phyloP scores from a whole-genome alignment of 176 grass and related monocot species.

The bread wheat (Triticum aestivum) region IWGSC_CS_RefSeq_v2.1 NC_057814.1:32294053-32294552 shows the following conservation, averaged over 20 bases:
- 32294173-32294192: constrained; percentile 88
- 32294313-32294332: constrained; percentile 33
- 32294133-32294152: constrained; percentile 88
- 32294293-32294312: constrained; percentile 69
- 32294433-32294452: constrained; percentile 75
- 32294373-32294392: neutral
- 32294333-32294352: constrained; percentile 10
- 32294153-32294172: constrained; percentile 94
- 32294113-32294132: constrained; percentile 43
- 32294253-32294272: constrained; percentile 73
- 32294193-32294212: constrained; percentile 69
- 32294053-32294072: constrained; percentile 8
- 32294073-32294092: neutral
- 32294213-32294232: constrained; percentile 83
- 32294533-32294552: constrained; percentile 11
- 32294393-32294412: neutral
- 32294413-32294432: constrained; percentile 21
- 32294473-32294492: constrained; percentile 90
- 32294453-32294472: constrained; percentile 67
- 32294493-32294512: constrained; percentile 97
- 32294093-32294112: neutral
- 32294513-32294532: constrained; percentile 81
- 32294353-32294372: neutral
- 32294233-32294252: constrained; percentile 76
- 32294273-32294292: constrained; percentile 69